phyloP scores from a whole-genome alignment of 225 moss, liverwort and hornwort genomes.

The Neckera pumila region DNA sequence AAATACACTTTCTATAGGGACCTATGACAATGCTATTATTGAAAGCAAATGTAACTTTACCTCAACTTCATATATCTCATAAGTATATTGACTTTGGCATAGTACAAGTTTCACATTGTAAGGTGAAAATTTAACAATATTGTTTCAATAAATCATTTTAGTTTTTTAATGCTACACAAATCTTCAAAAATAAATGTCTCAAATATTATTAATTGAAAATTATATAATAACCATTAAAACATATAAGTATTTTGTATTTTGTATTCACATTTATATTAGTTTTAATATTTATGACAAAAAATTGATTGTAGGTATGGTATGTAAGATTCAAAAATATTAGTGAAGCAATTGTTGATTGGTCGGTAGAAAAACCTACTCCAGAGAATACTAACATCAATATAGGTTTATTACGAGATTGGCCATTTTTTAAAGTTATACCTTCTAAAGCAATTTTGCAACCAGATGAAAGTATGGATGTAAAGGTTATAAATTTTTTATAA shows the following conservation, averaged over 20 bases:
- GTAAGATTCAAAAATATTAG: slow-evolving; percentile 62
- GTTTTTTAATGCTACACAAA: no score
- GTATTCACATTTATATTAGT: neutral
- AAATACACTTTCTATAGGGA: slow-evolving; percentile 5
- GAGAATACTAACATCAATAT: slow-evolving; percentile 19
- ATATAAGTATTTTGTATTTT: no score
- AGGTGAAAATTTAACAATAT: slow-evolving; percentile 15
- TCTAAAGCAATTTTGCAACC: slow-evolving; percentile 16
- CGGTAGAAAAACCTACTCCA: slow-evolving; percentile 14
- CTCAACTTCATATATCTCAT: slow-evolving; percentile 61
- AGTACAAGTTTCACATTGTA: slow-evolving; percentile 64
- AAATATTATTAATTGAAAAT: no score
- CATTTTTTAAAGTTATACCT: slow-evolving; percentile 45
- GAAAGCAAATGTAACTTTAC: slow-evolving; percentile 63
- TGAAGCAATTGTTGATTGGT: slow-evolving; percentile 57
- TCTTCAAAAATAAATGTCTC: fast-evolving
- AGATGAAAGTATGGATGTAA: slow-evolving; percentile 26
- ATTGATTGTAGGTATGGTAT: slow-evolving; percentile 20
- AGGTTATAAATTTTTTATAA: neutral
- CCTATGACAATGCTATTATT: slow-evolving; percentile 70
- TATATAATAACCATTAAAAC: fast-evolving
- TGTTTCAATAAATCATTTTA: neutral
- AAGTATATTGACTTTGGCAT: slow-evolving; percentile 58
- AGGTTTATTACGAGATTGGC: slow-evolving; percentile 55
- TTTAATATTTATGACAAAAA: neutral